phyloP scores from a whole-genome alignment of 441 rosid genomes.

The Erodium texanum region DNA sequence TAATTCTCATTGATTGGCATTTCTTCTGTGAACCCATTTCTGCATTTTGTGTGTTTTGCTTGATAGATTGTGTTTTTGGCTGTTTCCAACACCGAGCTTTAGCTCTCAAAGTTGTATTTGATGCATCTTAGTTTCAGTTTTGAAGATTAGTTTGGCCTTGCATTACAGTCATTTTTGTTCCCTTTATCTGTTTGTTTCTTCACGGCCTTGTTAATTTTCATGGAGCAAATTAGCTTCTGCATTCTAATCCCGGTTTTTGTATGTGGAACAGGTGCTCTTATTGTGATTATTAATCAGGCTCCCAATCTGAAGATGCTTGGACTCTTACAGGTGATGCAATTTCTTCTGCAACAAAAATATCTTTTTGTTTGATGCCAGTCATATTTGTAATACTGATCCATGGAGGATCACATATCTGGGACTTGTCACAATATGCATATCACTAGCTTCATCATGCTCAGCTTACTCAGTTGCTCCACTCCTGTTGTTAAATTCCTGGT shows the following conservation, averaged over 20 bases:
- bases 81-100: not conserved
- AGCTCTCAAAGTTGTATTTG: not conserved
- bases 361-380: not conserved
- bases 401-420: not conserved
- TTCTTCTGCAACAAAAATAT: slow-evolving; percentile 1
- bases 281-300: slow-evolving; percentile 60
- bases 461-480: not conserved
- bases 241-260: slow-evolving; percentile 15
- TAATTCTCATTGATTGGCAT: not conserved
- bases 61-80: not conserved
- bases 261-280: slow-evolving; percentile 65
- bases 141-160: not conserved
- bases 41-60: not conserved
- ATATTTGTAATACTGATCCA: slow-evolving; percentile 5
- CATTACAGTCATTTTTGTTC: no score
- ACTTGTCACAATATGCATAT: not conserved
- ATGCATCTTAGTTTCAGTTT: not conserved
- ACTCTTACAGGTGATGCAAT: slow-evolving; percentile 65
- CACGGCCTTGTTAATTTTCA: not conserved
- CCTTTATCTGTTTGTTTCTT: not conserved
- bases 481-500: not conserved
- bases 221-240: slow-evolving; percentile 1
- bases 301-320: slow-evolving; percentile 98
- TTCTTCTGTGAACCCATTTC: not conserved
- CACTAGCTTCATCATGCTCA: slow-evolving; percentile 8